Percentiles rank a stretch among this genome's conserved stretches.
phyloP scores from a whole-genome alignment of 2,329 filamentous ascomycete genomes.

The Diaporthe ampelina region DNA sequence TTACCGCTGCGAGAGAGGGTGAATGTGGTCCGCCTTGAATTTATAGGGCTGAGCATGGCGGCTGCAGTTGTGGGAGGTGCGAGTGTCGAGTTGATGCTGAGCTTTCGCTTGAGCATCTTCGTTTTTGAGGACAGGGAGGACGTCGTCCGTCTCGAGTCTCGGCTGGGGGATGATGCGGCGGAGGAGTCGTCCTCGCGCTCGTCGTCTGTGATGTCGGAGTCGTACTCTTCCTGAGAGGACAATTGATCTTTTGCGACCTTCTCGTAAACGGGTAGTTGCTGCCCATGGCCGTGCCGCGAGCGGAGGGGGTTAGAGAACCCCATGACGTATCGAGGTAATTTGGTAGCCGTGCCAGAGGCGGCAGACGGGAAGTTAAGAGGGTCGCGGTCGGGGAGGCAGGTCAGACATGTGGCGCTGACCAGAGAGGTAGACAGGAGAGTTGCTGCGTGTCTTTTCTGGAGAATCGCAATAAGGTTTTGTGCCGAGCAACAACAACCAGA shows the following conservation, averaged over 20 bases:
- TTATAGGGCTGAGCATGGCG: conserved; percentile 39
- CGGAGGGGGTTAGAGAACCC: conserved; percentile 58
- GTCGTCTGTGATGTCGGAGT: conserved; percentile 57
- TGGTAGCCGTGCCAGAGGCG: conserved; percentile 25
- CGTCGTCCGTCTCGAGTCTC: conserved; percentile 69
- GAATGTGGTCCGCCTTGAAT: conserved; percentile 53
- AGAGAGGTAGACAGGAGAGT: conserved; percentile 1
- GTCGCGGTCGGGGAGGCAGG: conserved; percentile 1
- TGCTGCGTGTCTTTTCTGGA: conserved; percentile 7
- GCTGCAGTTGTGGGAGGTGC: conserved; percentile 36
- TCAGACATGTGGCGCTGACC: conserved; percentile 33
- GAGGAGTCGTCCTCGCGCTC: conserved; percentile 53
- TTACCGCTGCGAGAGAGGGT: conserved; percentile 50
- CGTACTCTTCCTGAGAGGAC: conserved; percentile 64
- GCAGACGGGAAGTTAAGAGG: conserved; percentile 25
- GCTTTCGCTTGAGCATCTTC: conserved; percentile 55
- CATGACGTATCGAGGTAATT: conserved; percentile 37
- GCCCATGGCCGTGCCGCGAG: conserved; percentile 57
- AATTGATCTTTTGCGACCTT: conserved; percentile 63
- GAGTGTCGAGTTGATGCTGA: conserved; percentile 38
- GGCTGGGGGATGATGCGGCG: conserved; percentile 59
- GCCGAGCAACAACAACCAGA: conserved; percentile 8
- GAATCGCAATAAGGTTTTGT: conserved; percentile 28
- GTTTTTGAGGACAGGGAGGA: conserved; percentile 58
- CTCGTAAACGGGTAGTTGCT: conserved; percentile 65